phyloP scores from a whole-genome alignment of 225 moss, liverwort and hornwort species.

The Polytrichum formosum region DNA sequence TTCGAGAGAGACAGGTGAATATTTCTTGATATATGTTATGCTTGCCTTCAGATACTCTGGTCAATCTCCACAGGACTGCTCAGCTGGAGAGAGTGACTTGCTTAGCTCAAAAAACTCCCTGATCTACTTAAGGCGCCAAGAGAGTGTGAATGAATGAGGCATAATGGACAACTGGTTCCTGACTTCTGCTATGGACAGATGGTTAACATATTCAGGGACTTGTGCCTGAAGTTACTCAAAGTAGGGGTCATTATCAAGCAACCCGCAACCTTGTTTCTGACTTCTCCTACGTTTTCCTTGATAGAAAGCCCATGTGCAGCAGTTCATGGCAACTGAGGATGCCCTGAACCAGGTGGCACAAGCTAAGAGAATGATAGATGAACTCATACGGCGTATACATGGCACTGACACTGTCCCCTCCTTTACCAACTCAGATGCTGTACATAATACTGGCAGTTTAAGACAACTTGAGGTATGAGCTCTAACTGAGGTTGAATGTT shows the following conservation, averaged over 20 bases:
- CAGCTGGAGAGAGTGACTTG: no score
- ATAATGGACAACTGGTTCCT: no score
- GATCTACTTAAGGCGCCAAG: no score
- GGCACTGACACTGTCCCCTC: slow-evolving; percentile 53
- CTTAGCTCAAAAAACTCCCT: no score
- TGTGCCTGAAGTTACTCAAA: no score
- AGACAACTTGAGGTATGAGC: slow-evolving; percentile 71
- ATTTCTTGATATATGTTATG: background rate
- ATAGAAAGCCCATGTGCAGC: slow-evolving; percentile 99
- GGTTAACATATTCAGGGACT: no score
- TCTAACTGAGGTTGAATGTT: background rate
- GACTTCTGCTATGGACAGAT: no score
- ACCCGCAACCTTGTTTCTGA: slow-evolving; percentile 5
- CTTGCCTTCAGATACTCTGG: background rate
- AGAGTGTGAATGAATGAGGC: no score
- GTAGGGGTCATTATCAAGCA: no score
- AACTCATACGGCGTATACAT: slow-evolving; percentile 62
- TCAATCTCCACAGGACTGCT: no score
- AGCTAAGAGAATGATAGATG: slow-evolving; percentile 69
- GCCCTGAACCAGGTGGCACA: slow-evolving; percentile 79
- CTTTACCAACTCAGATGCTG: slow-evolving; percentile 33
- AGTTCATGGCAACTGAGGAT: slow-evolving; percentile 97
- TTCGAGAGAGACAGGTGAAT: slow-evolving; percentile 91
- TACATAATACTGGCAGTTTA: slow-evolving; percentile 62
- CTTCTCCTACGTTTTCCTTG: slow-evolving; percentile 6